Conservation (phyloP, 345 rosid species). For the Heritiera fomes region DNA sequence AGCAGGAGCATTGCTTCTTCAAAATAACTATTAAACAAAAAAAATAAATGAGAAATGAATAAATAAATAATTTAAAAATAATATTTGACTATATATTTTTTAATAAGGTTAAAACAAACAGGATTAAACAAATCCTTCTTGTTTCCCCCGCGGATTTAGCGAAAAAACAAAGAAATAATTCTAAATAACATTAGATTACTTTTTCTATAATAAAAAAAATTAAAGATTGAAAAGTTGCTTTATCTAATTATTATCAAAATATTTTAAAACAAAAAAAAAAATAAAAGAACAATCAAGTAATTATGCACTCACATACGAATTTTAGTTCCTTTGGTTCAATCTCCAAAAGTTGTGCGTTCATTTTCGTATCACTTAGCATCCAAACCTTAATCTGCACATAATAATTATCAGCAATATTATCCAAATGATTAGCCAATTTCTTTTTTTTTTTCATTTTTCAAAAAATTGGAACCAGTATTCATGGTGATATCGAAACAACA, state of each 20-base stretch:
- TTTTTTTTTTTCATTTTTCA: neutral
- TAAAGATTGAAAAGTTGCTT: neutral
- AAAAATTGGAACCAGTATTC: neutral
- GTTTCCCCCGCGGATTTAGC: neutral
- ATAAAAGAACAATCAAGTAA: slow-evolving; percentile 22
- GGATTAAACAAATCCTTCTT: neutral
- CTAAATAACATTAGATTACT: neutral
- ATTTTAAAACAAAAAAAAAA: neutral
- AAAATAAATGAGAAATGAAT: neutral
- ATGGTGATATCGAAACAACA: neutral
- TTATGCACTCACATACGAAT: slow-evolving; percentile 60
- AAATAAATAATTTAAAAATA: neutral
- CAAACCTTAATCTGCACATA: slow-evolving; percentile 27
- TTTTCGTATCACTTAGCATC: slow-evolving; percentile 34
- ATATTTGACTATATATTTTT: neutral
- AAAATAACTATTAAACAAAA: slow-evolving; percentile 59
- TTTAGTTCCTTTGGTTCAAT: slow-evolving; percentile 77
- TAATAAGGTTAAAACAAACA: neutral
- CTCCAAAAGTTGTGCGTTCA: slow-evolving; percentile 73
- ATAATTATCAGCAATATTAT: neutral
- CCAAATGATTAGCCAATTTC: neutral
- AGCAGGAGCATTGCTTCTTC: slow-evolving; percentile 87
- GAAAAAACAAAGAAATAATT: neutral
- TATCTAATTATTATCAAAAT: neutral
- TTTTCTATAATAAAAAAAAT: neutral